Evolutionary conservation across 352 stramenopile species (phyloP), one percentile per base, ranked within the genome.

Genomic region (Phytopythium helicoides): DNA sequence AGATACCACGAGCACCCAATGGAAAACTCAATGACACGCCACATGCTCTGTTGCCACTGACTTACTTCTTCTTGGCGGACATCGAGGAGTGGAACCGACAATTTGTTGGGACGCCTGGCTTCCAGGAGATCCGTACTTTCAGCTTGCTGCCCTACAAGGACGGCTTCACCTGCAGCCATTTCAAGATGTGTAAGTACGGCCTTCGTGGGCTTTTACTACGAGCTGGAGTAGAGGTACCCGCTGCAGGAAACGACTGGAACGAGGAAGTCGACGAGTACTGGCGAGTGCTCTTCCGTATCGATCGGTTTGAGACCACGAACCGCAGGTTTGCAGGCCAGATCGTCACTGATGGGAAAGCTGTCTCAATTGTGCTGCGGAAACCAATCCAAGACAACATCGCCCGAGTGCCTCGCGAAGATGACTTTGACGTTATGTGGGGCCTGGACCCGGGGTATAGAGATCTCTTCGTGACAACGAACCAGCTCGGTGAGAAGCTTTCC

Each of bases 81-180:
- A 54, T 54, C 11, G 42, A 58, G 6, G 36, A 51, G 42, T 35
- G 34, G 48, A 57, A 60, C 34, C 33, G 10, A 12, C n/a, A 10
- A 18, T 47, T 33, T n/a, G 0, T 23, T 38, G 18, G 19, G 25
- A 51, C 18, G 10, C 40, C 38, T 14, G 46, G 50, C 15, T 59
- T 37, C 33, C 9, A 16, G 6, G 23, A 58, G 53, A 37, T 55
- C 1, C 36, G 47, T 1, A 22, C 31, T 33, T 59, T 62, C 42
- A 56, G 34, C 14, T 35, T 62, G 1, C 48, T 66, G 14, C 53
- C 59, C 14, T 49, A 18, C 26, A 67, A 63, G 54, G 35, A 35
- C 1, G 60, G 54, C 2, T 67, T 67, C 21, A 44, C 52, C 31
- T 57, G 60, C 22, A 54, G 36, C 26, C 48, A 67, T n/a, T 46